Conservation (phyloP, 306 rosid genomes). For the Abrus pulchellus region DNA sequence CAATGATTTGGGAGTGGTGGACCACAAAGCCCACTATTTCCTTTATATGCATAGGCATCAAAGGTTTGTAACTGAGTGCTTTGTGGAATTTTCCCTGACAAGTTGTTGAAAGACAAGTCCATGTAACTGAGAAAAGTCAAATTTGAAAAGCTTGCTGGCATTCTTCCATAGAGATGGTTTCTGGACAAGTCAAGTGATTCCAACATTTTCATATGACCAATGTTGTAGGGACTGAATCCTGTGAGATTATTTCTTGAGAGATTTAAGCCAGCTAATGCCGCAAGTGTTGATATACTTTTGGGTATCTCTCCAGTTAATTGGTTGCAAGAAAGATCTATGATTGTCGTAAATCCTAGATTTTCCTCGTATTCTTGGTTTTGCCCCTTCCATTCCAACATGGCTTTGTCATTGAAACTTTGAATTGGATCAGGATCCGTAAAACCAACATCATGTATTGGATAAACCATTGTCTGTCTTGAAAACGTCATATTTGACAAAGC, state of each 20-base stretch:
- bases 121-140: background rate
- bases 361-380: background rate
- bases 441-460: too few species aligned
- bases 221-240: too few species aligned
- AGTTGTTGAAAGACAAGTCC: too few species aligned
- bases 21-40: too few species aligned
- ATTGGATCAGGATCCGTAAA: too few species aligned
- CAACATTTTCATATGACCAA: too few species aligned
- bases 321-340: constrained; percentile 55
- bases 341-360: constrained; percentile 7
- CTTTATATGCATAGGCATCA: too few species aligned
- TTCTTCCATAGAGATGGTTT: constrained; percentile 15
- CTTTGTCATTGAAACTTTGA: too few species aligned
- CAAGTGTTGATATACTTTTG: constrained; percentile 26
- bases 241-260: too few species aligned
- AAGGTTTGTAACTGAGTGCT: too few species aligned
- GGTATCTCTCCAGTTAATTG: constrained; percentile 51
- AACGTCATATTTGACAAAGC: background rate
- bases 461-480: background rate
- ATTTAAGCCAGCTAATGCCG: constrained; percentile 43
- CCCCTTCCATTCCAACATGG: constrained; percentile 45
- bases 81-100: background rate
- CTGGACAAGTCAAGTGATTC: constrained; percentile 48
- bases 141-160: constrained; percentile 24
- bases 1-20: too few species aligned